phyloP scores from a whole-genome alignment of 2,329 filamentous ascomycete species.

The Bipolaris zeicola region DNA sequence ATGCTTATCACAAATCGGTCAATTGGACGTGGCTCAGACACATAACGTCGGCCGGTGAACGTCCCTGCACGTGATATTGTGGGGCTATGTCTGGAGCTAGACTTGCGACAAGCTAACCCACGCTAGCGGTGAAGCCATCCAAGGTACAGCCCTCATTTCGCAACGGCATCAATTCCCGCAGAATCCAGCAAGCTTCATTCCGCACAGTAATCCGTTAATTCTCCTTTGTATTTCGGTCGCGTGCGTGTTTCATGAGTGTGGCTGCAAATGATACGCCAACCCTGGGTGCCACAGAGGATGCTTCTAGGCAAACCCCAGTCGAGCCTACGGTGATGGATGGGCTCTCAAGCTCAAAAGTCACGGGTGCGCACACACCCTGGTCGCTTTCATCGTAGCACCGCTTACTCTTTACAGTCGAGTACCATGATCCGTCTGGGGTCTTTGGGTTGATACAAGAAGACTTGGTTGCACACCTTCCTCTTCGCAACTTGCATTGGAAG shows the following conservation, averaged over 20 bases:
- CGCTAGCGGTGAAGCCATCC: conserved; percentile 19
- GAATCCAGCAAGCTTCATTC: conserved; percentile 27
- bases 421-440: conserved; percentile 88
- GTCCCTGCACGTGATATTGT: background rate
- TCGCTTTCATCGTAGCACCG: conserved; percentile 19
- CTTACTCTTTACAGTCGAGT: conserved; percentile 72
- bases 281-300: conserved; percentile 46
- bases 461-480: conserved; percentile 76
- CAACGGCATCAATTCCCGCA: conserved; percentile 24
- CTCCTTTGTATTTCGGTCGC: conserved; percentile 12
- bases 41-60: background rate
- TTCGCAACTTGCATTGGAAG: conserved; percentile 96
- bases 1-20: background rate
- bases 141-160: conserved; percentile 31
- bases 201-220: conserved; percentile 7
- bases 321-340: conserved; percentile 48
- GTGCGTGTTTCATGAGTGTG: conserved; percentile 42
- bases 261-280: conserved; percentile 47
- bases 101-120: background rate
- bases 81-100: conserved; percentile 7
- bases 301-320: conserved; percentile 34
- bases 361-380: conserved; percentile 46
- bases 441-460: conserved; percentile 82
- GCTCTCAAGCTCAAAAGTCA: conserved; percentile 57
- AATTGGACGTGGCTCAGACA: background rate